Conservation (phyloP, 352 stramenopile genomes). For the Globisporangium cederbergense region DNA sequence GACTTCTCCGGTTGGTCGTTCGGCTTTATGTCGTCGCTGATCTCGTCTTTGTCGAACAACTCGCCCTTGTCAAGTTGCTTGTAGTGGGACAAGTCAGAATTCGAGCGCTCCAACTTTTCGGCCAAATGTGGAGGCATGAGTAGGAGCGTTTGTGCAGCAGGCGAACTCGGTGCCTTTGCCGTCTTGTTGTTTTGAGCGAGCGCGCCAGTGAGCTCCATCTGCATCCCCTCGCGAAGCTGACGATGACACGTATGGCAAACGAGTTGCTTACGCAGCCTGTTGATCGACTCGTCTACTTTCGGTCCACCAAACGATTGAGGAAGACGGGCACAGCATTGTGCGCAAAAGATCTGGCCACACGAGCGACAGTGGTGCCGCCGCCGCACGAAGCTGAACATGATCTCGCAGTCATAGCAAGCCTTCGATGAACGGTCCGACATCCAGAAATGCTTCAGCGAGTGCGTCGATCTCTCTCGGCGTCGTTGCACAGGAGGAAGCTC, state of each 20-base stretch:
- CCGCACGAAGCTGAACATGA: constrained; percentile 81
- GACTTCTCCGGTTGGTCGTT: constrained; percentile 58
- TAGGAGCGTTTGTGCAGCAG: constrained; percentile 50
- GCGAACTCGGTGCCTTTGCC: constrained; percentile 28
- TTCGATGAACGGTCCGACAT: constrained; percentile 88
- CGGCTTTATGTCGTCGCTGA: constrained; percentile 58
- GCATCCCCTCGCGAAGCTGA: constrained; percentile 75
- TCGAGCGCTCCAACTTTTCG: constrained; percentile 60
- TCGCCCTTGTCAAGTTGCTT: constrained; percentile 63
- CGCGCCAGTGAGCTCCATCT: constrained; percentile 60
- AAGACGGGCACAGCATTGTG: constrained; percentile 73
- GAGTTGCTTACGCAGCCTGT: constrained; percentile 72
- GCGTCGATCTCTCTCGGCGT: constrained; percentile 39
- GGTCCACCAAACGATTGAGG: constrained; percentile 72
- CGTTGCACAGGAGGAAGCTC: constrained; percentile 12
- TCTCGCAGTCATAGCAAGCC: constrained; percentile 78
- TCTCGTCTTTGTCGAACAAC: constrained; percentile 78
- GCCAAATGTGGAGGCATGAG: constrained; percentile 77
- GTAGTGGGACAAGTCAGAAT: constrained; percentile 53
- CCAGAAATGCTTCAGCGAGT: constrained; percentile 86
- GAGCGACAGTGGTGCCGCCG: constrained; percentile 80
- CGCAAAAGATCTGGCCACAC: constrained; percentile 85
- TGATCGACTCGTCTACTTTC: constrained; percentile 79
- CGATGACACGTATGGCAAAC: constrained; percentile 84
- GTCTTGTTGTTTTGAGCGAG: constrained; percentile 29